Evolutionary conservation across 306 rosid genomes (phyloP).

Genomic region (Cyamopsis tetragonoloba): DNA sequence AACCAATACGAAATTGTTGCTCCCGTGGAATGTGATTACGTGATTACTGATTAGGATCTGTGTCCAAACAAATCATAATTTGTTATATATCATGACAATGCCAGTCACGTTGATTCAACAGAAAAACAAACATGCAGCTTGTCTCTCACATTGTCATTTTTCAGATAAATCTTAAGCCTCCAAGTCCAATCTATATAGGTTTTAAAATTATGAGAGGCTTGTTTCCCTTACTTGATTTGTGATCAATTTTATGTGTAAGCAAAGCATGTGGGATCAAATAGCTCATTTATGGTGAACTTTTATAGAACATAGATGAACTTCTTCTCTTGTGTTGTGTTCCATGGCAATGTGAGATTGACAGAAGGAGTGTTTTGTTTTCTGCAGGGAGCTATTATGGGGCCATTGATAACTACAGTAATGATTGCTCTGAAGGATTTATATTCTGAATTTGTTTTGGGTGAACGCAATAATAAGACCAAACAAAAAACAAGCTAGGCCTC

Average conservation of each 20-base stretch:
- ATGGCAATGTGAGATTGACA: background rate
- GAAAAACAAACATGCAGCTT: too few species aligned
- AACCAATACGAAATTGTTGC: too few species aligned
- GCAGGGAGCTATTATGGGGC: conserved; percentile 92
- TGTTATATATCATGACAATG: too few species aligned
- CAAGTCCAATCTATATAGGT: background rate
- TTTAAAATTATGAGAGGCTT: background rate
- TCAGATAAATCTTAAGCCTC: background rate
- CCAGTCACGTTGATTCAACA: too few species aligned
- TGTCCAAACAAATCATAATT: too few species aligned
- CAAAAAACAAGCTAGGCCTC: conserved; percentile 21
- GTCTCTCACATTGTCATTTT: background rate
- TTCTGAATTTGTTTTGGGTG: conserved; percentile 65
- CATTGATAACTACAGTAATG: conserved; percentile 73
- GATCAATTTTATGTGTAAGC: background rate
- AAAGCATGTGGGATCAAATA: background rate
- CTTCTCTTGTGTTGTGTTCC: background rate
- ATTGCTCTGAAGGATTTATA: conserved; percentile 71
- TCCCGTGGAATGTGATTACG: too few species aligned
- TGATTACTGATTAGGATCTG: too few species aligned
- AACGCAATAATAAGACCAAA: conserved; percentile 29
- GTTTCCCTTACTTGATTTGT: background rate
- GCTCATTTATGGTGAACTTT: background rate
- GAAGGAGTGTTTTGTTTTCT: background rate
- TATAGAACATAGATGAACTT: too few species aligned